Base-by-base conservation (phyloP, 495 filamentous ascomycete species). In the Glonium stellatum region DNA sequence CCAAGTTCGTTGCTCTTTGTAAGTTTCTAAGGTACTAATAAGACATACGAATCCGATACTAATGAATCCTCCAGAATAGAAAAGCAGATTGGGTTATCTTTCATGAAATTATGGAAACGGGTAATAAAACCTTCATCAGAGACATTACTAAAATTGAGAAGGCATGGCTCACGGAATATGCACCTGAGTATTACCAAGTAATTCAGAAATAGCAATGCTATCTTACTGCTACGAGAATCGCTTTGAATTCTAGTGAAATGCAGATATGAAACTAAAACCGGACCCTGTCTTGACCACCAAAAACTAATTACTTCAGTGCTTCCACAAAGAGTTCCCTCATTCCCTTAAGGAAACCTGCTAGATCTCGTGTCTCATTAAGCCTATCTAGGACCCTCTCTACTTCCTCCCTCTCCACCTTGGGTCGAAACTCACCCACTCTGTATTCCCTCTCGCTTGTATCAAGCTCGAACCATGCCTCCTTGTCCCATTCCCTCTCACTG, bases 41-140 rank as follows among this genome's bases (percentile, higher is more conserved):
- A 31, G 27, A 31, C 9, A 27, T 39, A 44, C n/a, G 4, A 23
- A 39, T 37, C 63, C 48, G 67, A 75, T 54, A 70, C 61, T 68
- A 36, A 62, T 37, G 15, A 34, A 21, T 37, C 3, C 55, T 61
- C 41, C 60, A 85, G 82, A 96, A 97, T 74, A 84, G 93, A 47
- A 97, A 95, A 77, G 90, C 89, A 18, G 92, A 97, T 64, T 98
- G 93, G 93, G 92, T 98, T 10, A 83, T 98, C 44, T 98, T 97
- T 69, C 88, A 95, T 68, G 95, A 97, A 71, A 83, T 97, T 54
- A 83, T 96, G 78, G 91, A 98, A 73, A 95, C 89, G 21, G 87
- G 89, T 15, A 80, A 82, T 57, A 97, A 97, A 77, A 91, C 82
- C 0, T 97, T 86, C 63, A 96, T 98, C 57, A 80, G 92, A 46